A percentile compares a stretch with the other conserved stretches of the same genome.
These are phyloP conservation scores for Babesia caballi DNA, from an alignment of 169 alveolate genomes.

Conservation along the genomic window DNA sequence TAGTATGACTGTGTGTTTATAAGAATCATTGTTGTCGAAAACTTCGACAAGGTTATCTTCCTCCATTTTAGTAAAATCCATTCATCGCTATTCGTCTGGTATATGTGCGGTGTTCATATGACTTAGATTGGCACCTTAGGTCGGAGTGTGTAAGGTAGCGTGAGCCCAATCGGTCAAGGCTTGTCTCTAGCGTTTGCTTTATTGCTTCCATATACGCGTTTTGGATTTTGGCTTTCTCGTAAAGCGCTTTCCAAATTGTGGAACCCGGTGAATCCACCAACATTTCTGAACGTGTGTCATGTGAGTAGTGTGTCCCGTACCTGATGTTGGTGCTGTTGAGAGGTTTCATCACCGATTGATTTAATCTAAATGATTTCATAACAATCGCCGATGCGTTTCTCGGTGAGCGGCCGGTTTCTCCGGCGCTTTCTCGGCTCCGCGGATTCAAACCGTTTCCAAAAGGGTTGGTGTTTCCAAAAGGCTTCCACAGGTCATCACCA, in stretches of 20 bases:
- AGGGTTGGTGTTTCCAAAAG: neutral
- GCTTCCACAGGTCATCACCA: neutral
- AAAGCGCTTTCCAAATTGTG: conserved; percentile 26
- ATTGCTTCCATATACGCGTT: neutral
- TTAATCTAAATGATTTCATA: conserved; percentile 62
- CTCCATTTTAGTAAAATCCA: conserved; percentile 40
- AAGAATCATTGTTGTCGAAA: neutral
- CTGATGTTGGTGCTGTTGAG: conserved; percentile 53
- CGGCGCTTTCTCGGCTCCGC: too few species aligned
- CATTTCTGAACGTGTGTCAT: conserved; percentile 10
- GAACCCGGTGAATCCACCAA: conserved; percentile 63
- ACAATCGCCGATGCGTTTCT: conserved; percentile 36
- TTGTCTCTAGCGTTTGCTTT: neutral
- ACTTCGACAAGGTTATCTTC: neutral
- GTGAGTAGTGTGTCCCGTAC: conserved; percentile 1
- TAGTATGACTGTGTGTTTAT: conserved; percentile 20
- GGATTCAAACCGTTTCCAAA: too few species aligned
- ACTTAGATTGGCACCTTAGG: neutral
- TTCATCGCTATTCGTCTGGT: neutral
- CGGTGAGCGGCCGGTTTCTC: conserved; percentile 14
- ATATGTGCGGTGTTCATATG: neutral
- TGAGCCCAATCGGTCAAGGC: neutral
- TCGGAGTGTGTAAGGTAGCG: conserved; percentile 7
- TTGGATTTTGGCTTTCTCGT: neutral
- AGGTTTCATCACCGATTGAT: conserved; percentile 49